Percentiles rank a stretch among this genome's conserved stretches.
phyloP scores from a whole-genome alignment of 2,329 filamentous ascomycete genomes.

The Cladophialophora bantiana region DNA sequence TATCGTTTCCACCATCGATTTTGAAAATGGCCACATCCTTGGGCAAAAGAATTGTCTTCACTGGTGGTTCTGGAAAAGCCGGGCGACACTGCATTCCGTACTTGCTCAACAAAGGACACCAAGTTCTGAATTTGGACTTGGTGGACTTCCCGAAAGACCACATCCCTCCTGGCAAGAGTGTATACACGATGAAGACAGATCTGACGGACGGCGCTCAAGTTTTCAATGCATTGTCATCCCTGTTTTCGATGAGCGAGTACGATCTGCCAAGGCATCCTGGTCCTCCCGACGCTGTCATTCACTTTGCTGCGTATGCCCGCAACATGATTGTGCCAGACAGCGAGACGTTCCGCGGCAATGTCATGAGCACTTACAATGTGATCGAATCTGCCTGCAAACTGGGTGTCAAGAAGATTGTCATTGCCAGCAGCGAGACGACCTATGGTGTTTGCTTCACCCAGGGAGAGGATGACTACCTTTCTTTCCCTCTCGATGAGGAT shows the following conservation, averaged over 20 bases:
- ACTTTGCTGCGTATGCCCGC: constrained; percentile 66
- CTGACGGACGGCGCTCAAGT: constrained; percentile 63
- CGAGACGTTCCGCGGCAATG: constrained; percentile 65
- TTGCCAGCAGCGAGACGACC: constrained; percentile 65
- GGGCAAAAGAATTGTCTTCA: constrained; percentile 58
- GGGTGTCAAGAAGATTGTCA: constrained; percentile 67
- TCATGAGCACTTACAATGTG: constrained; percentile 65
- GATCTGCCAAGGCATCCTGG: constrained; percentile 50
- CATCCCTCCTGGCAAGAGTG: constrained; percentile 49
- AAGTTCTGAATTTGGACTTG: constrained; percentile 64
- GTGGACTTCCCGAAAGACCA: constrained; percentile 47
- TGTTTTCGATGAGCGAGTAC: constrained; percentile 62
- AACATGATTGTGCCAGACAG: constrained; percentile 69
- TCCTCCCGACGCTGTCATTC: constrained; percentile 66
- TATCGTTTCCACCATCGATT: background rate
- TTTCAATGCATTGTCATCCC: constrained; percentile 63
- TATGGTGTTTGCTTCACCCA: constrained; percentile 70
- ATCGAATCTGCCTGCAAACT: constrained; percentile 69
- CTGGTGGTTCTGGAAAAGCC: constrained; percentile 64
- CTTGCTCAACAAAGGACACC: constrained; percentile 58
- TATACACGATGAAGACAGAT: constrained; percentile 64
- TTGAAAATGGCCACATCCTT: constrained; percentile 27
- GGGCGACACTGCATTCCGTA: constrained; percentile 63
- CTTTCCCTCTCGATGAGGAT: constrained; percentile 66
- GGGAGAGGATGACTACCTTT: constrained; percentile 63